Percentiles rank a stretch among this genome's conserved stretches.
Evolutionary conservation across 345 rosid genomes (phyloP).

Genomic region (Dovyalis caffra): DNA sequence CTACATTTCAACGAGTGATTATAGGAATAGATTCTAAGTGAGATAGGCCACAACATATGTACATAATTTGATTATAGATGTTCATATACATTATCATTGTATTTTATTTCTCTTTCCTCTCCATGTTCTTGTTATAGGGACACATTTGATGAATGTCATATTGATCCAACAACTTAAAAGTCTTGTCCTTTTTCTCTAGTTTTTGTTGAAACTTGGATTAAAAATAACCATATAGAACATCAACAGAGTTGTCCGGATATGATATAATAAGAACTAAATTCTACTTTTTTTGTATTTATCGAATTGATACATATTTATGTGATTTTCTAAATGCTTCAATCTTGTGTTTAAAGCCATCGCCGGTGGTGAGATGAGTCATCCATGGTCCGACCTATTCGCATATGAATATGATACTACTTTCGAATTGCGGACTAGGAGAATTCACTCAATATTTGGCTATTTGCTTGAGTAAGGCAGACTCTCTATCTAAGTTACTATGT

Average conservation of each 20-base stretch:
- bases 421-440: too few species aligned
- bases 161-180: neutral
- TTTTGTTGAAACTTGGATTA: neutral
- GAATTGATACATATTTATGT: neutral
- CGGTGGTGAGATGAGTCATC: conserved; percentile 4
- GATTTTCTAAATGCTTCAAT: neutral
- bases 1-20: neutral
- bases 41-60: neutral
- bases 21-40: neutral
- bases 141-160: neutral
- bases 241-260: neutral
- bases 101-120: neutral
- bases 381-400: conserved; percentile 15
- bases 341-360: neutral
- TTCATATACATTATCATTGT: neutral
- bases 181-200: neutral
- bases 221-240: neutral
- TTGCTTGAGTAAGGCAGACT: too few species aligned
- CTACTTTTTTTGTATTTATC: neutral
- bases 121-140: neutral
- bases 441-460: too few species aligned
- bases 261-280: neutral
- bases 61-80: neutral
- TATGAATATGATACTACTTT: too few species aligned
- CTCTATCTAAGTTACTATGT: too few species aligned